phyloP scores from a whole-genome alignment of 73 alveolate genomes.

The Stentor roeselii region DNA sequence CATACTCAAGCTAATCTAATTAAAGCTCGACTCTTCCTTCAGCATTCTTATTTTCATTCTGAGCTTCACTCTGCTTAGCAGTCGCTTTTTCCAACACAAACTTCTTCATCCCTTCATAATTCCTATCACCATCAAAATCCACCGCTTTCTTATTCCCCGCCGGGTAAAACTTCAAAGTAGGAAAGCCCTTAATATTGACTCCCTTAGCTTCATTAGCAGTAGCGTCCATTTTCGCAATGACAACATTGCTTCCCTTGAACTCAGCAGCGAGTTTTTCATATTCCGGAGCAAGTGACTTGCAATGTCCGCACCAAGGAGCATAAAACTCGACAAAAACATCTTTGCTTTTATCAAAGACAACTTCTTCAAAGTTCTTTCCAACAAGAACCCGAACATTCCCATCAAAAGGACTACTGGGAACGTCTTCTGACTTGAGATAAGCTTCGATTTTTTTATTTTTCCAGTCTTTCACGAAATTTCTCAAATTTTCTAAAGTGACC shows the following conservation, averaged over 20 bases:
- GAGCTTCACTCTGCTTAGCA: background rate
- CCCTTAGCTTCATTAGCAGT: slow-evolving; percentile 84
- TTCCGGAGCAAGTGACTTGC: slow-evolving; percentile 87
- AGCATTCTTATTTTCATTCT: background rate
- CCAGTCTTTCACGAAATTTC: slow-evolving; percentile 63
- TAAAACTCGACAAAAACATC: slow-evolving; percentile 70
- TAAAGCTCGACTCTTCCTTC: too few species aligned
- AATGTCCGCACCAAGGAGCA: slow-evolving; percentile 73
- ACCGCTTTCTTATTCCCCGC: slow-evolving; percentile 62
- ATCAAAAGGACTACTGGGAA: slow-evolving; percentile 69
- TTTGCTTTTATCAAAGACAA: slow-evolving; percentile 71
- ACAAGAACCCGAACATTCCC: slow-evolving; percentile 88
- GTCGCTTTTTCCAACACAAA: slow-evolving; percentile 18
- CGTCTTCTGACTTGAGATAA: slow-evolving; percentile 82
- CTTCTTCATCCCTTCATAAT: slow-evolving; percentile 37
- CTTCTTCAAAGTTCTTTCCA: slow-evolving; percentile 83
- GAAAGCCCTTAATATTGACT: slow-evolving; percentile 64
- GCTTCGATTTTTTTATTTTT: slow-evolving; percentile 60
- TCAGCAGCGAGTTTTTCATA: slow-evolving; percentile 84
- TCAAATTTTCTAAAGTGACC: slow-evolving; percentile 32
- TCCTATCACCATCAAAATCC: slow-evolving; percentile 40
- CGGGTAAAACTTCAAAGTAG: slow-evolving; percentile 70
- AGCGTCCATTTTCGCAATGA: slow-evolving; percentile 89
- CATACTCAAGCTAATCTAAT: too few species aligned
- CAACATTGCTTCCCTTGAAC: slow-evolving; percentile 58